Evolutionary conservation across 148 eudicot species (phyloP).

Genomic region (Silene uniflora): DNA sequence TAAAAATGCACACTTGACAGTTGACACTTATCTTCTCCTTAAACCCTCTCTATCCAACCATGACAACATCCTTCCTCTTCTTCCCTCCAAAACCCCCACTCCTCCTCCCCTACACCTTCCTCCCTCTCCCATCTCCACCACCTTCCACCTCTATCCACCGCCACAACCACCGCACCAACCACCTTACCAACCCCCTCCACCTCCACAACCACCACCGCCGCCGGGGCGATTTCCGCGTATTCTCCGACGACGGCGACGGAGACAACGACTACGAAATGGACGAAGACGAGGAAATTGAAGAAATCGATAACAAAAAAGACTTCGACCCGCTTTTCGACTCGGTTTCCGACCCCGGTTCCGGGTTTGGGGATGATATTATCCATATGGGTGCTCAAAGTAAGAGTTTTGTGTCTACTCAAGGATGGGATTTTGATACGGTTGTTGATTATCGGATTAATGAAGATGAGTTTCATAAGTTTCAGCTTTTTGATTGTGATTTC

Average conservation of each 20-base stretch:
- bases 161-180: no score
- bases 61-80: slow-evolving; percentile 31
- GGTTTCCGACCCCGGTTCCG: slow-evolving; percentile 13
- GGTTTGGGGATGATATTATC: slow-evolving; percentile 37
- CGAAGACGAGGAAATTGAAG: slow-evolving; percentile 71
- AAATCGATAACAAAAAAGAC: slow-evolving; percentile 76
- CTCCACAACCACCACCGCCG: slow-evolving; percentile 6
- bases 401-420: slow-evolving; percentile 64
- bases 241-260: slow-evolving; percentile 63
- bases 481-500: slow-evolving; percentile 79
- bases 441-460: slow-evolving; percentile 85
- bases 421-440: slow-evolving; percentile 66
- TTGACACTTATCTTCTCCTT: slow-evolving; percentile 15
- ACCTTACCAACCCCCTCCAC: slow-evolving; percentile 13
- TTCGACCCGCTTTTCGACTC: slow-evolving; percentile 74
- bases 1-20: no score
- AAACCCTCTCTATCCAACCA: slow-evolving; percentile 11
- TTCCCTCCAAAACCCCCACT: slow-evolving; percentile 33
- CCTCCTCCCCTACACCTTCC: slow-evolving; percentile 5
- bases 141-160: slow-evolving; percentile 20
- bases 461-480: slow-evolving; percentile 86
- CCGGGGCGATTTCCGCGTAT: slow-evolving; percentile 39
- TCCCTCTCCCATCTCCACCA: slow-evolving; percentile 24
- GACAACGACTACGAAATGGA: slow-evolving; percentile 72
- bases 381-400: slow-evolving; percentile 46